Base-by-base conservation (phyloP, 495 filamentous ascomycete genomes). In the Patellaria atrata region DNA sequence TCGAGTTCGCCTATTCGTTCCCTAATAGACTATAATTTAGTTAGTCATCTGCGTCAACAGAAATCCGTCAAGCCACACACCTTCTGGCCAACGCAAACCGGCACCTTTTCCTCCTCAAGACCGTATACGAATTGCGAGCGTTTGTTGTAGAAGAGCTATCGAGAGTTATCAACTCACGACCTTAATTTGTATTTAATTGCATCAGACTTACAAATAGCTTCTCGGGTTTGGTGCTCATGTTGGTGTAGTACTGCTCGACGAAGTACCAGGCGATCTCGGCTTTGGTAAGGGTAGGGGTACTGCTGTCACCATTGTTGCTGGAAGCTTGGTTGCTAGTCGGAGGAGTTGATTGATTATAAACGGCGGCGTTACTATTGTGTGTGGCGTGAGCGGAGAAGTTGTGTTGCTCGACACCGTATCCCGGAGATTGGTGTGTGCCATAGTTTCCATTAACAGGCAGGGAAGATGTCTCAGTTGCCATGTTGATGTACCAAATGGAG, bases 231-330 rank as follows among this genome's bases (percentile, higher is more conserved):
- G 83, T 82, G 73, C 83, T 93, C 50, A 97, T 67, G 43, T 82
- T 97, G 42, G 83, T 96, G 58, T 97, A 97, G 66, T 92, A 96
- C 54, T 93, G 85, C 68, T 97, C 91, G 22, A 96, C 89, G 45
- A 97, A 97, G 58, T 85, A 94, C 89, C 89, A 97, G 48, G 84
- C 89, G 33, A 97, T 81, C 60, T 96, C 83, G 58, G 86, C 82
- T 57, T 89, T 91, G 27, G 58, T 48, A 15, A 59, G 50, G 18
- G 44, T 32, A 32, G 34, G 26, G 27, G 39, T 19, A 14, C 32
- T 45, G 35, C 40, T 30, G 30, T 36, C 30, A 37, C 24, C 13
- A 31, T 6, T 27, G 22, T 11, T 23, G 16, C 26, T 12, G 26
- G 40, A 27, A 27, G 40, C 30, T 28, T 33, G 16, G n/a, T 33